Evolutionary conservation across 2,329 filamentous ascomycete genomes (phyloP), one percentile per base, ranked within the genome.

Genomic region (Ophiosphaerella narmari): DNA sequence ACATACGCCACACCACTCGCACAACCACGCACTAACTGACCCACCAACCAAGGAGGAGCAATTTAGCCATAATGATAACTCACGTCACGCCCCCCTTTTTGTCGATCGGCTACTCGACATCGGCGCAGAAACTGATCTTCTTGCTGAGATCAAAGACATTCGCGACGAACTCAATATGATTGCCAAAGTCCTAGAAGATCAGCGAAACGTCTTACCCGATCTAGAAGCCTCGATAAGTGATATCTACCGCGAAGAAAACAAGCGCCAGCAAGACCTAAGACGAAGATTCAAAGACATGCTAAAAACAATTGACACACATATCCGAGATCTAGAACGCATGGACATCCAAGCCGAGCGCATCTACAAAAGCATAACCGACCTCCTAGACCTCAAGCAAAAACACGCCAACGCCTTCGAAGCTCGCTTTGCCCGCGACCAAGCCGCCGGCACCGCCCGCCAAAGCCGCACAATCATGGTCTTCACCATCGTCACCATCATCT

Each of bases 371-470:
- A 79, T 87, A 38, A 85, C 81, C 0, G 81, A 87, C 57, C 72
- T 88, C 5, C 79, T 88, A 0, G 85, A 88, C 55, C 77, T 87
- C 1, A 88, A 88, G 61, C 85, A 88, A 60, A 87, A 87, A 66
- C 84, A 88, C 50, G 84, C 84, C 55, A 88, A 87, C 68, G 84
- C 83, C 0, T 81, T 86, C 39, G 85, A 88, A 63, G 85, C 85
- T 1, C 80, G 84, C 2, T 86, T 82, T 44, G 79, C 81, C 0
- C 75, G 81, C 14, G 82, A 86, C 42, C 84, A 86, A 66, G 85
- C 85, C 0, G 78, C 82, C 2, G 81, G 82, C 1, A 85, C 85
- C 0, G 82, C 83, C 1, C 76, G 80, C 7, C 77, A 86, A 70
- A 79, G 52, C 12, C 80, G 80, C 48, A 83, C 80, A 0, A 79